Evolutionary conservation across 1,284 basidiomycete species (phyloP).

Genomic region (Stygiomarasmius scandens): DNA sequence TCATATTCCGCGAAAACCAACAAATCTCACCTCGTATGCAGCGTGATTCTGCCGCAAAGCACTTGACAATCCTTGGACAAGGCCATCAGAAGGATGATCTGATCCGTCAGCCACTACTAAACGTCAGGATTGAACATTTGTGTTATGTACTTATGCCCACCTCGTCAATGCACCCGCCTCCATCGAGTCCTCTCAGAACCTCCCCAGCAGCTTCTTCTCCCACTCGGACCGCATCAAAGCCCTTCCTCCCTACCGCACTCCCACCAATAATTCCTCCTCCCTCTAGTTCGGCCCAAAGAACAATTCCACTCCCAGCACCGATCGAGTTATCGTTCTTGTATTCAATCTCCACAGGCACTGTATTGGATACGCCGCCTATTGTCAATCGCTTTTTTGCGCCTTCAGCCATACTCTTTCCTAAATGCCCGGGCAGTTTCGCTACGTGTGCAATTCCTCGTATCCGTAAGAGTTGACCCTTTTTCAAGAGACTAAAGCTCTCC

Average conservation of each 20-base stretch:
- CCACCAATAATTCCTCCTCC: constrained; percentile 61
- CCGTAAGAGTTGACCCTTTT: constrained; percentile 52
- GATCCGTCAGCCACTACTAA: constrained; percentile 56
- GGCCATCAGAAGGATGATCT: constrained; percentile 75
- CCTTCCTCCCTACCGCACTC: constrained; percentile 59
- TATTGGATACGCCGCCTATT: constrained; percentile 23
- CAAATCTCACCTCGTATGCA: constrained; percentile 62
- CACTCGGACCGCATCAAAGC: constrained; percentile 43
- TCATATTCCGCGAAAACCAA: background rate
- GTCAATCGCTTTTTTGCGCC: constrained; percentile 50
- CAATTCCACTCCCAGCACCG: constrained; percentile 67
- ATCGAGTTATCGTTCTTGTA: constrained; percentile 44
- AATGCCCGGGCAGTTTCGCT: constrained; percentile 53
- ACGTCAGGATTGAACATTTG: background rate
- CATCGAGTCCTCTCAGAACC: constrained; percentile 53
- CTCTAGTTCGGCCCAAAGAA: constrained; percentile 71
- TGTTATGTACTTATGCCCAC: constrained; percentile 29
- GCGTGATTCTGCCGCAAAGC: constrained; percentile 53
- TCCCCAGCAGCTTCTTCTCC: constrained; percentile 62
- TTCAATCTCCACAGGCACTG: constrained; percentile 41
- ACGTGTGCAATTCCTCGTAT: constrained; percentile 64
- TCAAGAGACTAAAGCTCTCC: constrained; percentile 48
- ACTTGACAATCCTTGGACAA: constrained; percentile 66
- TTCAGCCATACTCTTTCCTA: constrained; percentile 56
- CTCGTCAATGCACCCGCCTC: constrained; percentile 73